Base-by-base conservation (phyloP, 1,139 yeast species). In the Suhomyces choctaworum region DNA sequence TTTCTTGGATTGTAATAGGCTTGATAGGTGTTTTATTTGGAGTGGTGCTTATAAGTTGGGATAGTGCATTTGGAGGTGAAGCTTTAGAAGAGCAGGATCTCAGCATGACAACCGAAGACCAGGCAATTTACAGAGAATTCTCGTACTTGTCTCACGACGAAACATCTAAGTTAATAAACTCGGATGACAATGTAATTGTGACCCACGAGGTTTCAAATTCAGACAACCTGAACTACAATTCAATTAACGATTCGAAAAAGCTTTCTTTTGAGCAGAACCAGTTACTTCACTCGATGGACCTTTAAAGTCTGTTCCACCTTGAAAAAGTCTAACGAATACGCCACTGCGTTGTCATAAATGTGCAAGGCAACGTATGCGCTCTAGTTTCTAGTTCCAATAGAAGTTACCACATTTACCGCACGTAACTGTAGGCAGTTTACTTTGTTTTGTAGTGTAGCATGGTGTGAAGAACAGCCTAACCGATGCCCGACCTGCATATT, bases 1-100 rank as follows among this genome's bases (percentile, higher is more conserved):
- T 73, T 6, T 35, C 57, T 2, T 61, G 73, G 56, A 74, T 82
- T 8, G 52, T 70, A 1, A 30, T 70, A 0, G 89, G 89, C 2
- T 62, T 81, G 9, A 31, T 56, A 3, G 84, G 84, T 3, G 89
- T 82, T 1, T 64, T 76, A 37, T 44, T 59, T 30, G 76, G 76
- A 1, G 76, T 70, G 17, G 59, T 69, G 3, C 48, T 62, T 7
- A 62, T 70, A 16, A 66, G 74, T 44, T 69, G 74, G 73, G 73
- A 68, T 42, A 58, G 70, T 41, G 69, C 72, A 2, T 52, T 62
- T 41, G 61, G 58, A 1, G 44, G 40, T 16, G 39, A 41, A 11
- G 61, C 36, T 16, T 9, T 10, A 5, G 34, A 27, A 9, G 38
- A 31, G 4, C 11, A 15, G n/a, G 29, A 30, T 11, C 24, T 22